Conservation (phyloP, 306 rosid genomes). For the Prunus dulcis region DNA sequence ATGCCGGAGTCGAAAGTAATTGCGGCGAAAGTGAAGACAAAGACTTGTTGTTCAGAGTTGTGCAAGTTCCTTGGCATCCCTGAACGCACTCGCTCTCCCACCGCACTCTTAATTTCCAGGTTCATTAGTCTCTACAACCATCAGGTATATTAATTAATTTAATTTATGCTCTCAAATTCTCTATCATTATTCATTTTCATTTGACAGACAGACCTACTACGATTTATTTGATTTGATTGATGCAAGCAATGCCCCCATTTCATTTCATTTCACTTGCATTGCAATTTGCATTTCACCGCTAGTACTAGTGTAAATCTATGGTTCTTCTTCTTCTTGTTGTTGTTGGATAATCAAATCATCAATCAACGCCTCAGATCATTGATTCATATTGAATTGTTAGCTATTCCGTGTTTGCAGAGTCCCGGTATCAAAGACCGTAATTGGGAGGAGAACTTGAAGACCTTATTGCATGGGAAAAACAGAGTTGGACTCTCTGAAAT, state of each 20-base stretch:
- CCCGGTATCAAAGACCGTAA: slow-evolving; percentile 57
- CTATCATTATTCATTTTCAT: no score
- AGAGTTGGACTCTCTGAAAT: slow-evolving; percentile 51
- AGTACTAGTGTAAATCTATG: no score
- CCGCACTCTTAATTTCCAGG: slow-evolving; percentile 40
- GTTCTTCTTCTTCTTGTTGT: no score
- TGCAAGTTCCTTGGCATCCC: slow-evolving; percentile 52
- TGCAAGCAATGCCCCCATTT: no score
- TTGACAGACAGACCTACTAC: no score
- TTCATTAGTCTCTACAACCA: slow-evolving; percentile 57
- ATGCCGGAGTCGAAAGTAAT: slow-evolving; percentile 10
- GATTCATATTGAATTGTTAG: not conserved
- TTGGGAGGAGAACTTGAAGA: slow-evolving; percentile 62
- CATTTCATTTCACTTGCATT: no score
- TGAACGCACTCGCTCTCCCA: slow-evolving; percentile 40
- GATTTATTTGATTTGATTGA: no score
- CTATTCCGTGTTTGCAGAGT: slow-evolving; percentile 37
- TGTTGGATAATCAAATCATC: no score
- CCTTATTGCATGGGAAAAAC: slow-evolving; percentile 45
- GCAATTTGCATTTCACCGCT: no score
- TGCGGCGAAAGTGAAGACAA: slow-evolving; percentile 11
- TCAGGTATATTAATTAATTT: slow-evolving; percentile 22
- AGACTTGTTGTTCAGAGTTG: slow-evolving; percentile 30
- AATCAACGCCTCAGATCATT: no score
- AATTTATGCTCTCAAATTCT: no score